phyloP scores from a whole-genome alignment of 1,284 basidiomycete genomes.

The Fomitopsis betulina region DNA sequence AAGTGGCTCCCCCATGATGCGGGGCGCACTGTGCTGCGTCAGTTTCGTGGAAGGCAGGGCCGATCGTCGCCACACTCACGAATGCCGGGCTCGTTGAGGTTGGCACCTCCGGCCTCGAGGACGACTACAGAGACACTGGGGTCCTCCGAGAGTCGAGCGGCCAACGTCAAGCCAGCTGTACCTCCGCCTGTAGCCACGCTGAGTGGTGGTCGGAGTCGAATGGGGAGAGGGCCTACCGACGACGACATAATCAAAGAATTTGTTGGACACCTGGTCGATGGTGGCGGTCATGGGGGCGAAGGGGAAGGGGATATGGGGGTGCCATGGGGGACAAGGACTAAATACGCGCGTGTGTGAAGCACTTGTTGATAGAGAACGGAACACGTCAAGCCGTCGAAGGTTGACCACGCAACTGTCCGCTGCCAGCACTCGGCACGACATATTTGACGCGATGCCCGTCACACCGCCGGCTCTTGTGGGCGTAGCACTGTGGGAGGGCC shows the following conservation, averaged over 20 bases:
- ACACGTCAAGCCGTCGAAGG: background rate
- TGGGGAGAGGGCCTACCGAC: slow-evolving; percentile 16
- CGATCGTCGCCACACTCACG: slow-evolving; percentile 12
- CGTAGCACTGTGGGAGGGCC: too few species aligned
- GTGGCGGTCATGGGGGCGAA: slow-evolving; percentile 14
- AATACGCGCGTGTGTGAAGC: background rate
- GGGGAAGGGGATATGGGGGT: background rate
- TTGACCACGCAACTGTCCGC: background rate
- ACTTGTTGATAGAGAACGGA: background rate
- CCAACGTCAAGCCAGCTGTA: slow-evolving; percentile 43
- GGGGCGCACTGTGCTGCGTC: slow-evolving; percentile 19
- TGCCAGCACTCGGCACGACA: background rate
- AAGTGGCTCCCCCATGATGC: slow-evolving; percentile 26
- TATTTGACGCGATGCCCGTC: background rate
- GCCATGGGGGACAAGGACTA: background rate
- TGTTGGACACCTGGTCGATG: slow-evolving; percentile 19
- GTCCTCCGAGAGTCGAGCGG: slow-evolving; percentile 42
- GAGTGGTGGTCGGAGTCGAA: background rate
- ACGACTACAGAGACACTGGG: slow-evolving; percentile 30
- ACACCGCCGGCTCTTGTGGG: background rate
- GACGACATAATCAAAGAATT: slow-evolving; percentile 28
- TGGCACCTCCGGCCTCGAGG: slow-evolving; percentile 30
- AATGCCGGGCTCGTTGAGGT: slow-evolving; percentile 20
- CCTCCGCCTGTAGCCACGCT: slow-evolving; percentile 12
- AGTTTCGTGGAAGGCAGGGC: background rate